Evolutionary conservation across 371 early-diverging fungal species (phyloP), one percentile per base, ranked within the genome.

Genomic region (Haplosporangium sp.): DNA sequence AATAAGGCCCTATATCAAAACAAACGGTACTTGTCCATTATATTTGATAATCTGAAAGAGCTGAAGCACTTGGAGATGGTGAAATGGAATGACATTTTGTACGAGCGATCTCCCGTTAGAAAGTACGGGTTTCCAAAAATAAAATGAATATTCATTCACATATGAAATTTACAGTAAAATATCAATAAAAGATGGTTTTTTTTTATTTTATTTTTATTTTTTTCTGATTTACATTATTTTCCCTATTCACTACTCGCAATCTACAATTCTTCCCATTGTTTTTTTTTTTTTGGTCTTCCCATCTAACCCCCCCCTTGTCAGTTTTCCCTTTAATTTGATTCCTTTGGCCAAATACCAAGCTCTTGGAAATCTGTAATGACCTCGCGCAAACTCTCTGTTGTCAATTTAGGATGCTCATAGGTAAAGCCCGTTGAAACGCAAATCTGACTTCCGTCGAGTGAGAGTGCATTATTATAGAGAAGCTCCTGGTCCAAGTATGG

Each of bases 401-500:
- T 94, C 62, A 96, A 38, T 17, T 88, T 60, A 2, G 95, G 95
- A 27, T 92, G 88, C 27, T 73, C 72, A 77, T 95, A 96, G 6
- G 60, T 69, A 76, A 95, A 96, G 1, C 93, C 93, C 0, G 93
- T 88, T n/a, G 86, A 87, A 17, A 71, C 73, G 67, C 90, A 91
- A 71, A 95, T 93, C 86, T 93, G 91, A 44, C 87, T 79, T 0
- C 96, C 96, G 69, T 95, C 94, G 7, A 95, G 84, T 20, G 89
- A 91, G 37, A 96, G 79, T 0, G 92, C 88, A 66, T 96, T 91
- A 75, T 94, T 93, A 71, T 92, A 93, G 37, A 97, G 85, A 17
- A 96, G 83, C 73, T 98, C 98, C 69, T 92, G 88, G 84, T 98
- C 97, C 48, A 98, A 81, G 72, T 96, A 98, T 6, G 98, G 98